Evolutionary conservation across 192 early-diverging fungal species (phyloP).

Genomic region (Podila horticola): DNA sequence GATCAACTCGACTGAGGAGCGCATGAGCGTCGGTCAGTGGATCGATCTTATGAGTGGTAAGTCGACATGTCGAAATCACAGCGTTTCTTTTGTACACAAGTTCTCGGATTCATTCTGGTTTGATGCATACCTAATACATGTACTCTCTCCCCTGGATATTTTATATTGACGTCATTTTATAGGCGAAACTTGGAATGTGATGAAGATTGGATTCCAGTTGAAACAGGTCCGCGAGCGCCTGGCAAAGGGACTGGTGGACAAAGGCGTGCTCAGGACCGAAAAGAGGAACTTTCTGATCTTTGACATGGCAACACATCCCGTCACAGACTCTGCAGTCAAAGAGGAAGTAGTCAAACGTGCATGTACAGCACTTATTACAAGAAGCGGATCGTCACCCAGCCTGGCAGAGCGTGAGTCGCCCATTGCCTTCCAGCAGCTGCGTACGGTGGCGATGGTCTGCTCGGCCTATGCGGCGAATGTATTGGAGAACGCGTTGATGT

Average conservation of each 20-base stretch:
- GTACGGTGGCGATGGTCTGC: constrained; percentile 91
- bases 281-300: constrained; percentile 96
- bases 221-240: constrained; percentile 97
- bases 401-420: constrained; percentile 55
- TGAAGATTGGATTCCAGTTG: constrained; percentile 96
- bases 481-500: constrained; percentile 91
- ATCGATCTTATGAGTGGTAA: constrained; percentile 98
- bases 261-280: constrained; percentile 96
- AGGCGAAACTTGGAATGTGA: constrained; percentile 99
- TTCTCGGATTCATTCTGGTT: neutral
- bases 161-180: neutral
- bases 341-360: constrained; percentile 87
- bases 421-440: constrained; percentile 69
- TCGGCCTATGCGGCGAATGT: constrained; percentile 98
- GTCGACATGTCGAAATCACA: constrained; percentile 13
- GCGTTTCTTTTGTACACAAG: too few species aligned
- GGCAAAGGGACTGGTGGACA: constrained; percentile 98
- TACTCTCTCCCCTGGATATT: too few species aligned
- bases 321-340: constrained; percentile 88
- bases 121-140: neutral
- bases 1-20: constrained; percentile 82
- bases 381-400: constrained; percentile 64
- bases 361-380: constrained; percentile 80
- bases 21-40: constrained; percentile 90
- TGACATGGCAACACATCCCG: constrained; percentile 98